Percentiles rank a stretch among this genome's conserved stretches.
These are phyloP conservation scores for Obelidium mucronatum DNA, from an alignment of 192 early-diverging fungal genomes.

Conservation along the genomic window DNA sequence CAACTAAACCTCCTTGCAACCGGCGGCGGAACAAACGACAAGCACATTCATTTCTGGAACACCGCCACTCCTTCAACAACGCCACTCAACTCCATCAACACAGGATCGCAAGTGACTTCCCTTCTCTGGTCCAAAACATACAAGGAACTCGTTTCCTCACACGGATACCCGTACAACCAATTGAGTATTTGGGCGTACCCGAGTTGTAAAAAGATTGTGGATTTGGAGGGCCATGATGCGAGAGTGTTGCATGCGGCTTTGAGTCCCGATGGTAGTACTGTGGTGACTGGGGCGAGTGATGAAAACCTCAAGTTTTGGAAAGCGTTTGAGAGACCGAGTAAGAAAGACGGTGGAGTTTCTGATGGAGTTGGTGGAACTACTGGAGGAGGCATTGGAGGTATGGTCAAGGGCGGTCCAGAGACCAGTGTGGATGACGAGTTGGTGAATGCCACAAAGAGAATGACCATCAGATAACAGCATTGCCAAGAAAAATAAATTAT, in stretches of 20 bases:
- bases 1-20: conserved; percentile 69
- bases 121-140: conserved; percentile 61
- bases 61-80: conserved; percentile 45
- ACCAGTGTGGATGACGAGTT: conserved; percentile 43
- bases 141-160: conserved; percentile 62
- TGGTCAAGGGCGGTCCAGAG: neutral
- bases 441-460: conserved; percentile 35
- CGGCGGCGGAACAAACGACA: conserved; percentile 62
- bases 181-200: conserved; percentile 64
- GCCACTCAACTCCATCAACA: conserved; percentile 46
- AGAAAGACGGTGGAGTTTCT: conserved; percentile 21
- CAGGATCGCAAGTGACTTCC: conserved; percentile 67
- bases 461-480: conserved; percentile 53
- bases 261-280: conserved; percentile 64
- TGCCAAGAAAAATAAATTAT: no score
- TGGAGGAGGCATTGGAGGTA: neutral
- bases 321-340: conserved; percentile 53
- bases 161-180: conserved; percentile 63
- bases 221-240: conserved; percentile 61
- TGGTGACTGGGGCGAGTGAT: conserved; percentile 57
- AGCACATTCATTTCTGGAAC: conserved; percentile 67
- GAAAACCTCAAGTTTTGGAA: conserved; percentile 70
- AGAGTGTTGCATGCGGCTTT: conserved; percentile 55
- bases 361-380: neutral
- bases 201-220: conserved; percentile 54